phyloP scores from a whole-genome alignment of 495 filamentous ascomycete genomes.

The Penicillium mononematosum region DNA sequence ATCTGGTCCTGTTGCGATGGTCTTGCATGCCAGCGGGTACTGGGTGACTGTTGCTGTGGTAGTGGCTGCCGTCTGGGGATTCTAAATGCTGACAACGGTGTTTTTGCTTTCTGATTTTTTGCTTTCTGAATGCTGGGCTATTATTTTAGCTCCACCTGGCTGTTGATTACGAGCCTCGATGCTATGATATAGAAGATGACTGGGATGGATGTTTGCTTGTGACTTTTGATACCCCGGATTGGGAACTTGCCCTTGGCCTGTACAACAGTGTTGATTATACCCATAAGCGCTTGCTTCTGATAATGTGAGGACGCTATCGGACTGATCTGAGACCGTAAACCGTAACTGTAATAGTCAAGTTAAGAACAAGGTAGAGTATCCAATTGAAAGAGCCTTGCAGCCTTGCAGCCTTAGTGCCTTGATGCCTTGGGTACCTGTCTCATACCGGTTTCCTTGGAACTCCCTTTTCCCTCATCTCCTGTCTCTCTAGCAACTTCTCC shows the following conservation, averaged over 20 bases:
- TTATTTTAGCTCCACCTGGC: slow-evolving; percentile 1
- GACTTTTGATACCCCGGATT: slow-evolving; percentile 11
- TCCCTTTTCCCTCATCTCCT: slow-evolving; percentile 15
- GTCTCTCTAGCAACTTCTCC: slow-evolving; percentile 17
- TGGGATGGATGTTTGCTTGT: slow-evolving; percentile 8
- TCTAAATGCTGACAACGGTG: slow-evolving; percentile 23
- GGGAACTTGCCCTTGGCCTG: slow-evolving; percentile 7
- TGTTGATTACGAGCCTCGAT: slow-evolving; percentile 4
- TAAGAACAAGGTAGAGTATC: slow-evolving; percentile 1
- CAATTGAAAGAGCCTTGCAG: slow-evolving; percentile 8
- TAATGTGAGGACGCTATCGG: not conserved
- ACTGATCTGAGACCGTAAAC: not conserved
- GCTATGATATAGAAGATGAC: slow-evolving; percentile 4
- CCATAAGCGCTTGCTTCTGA: not conserved
- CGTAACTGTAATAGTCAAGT: too few species aligned
- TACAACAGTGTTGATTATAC: slow-evolving; percentile 3
- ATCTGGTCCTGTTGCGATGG: slow-evolving; percentile 31
- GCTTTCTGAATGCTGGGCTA: not conserved
- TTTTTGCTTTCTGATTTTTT: slow-evolving; percentile 3
- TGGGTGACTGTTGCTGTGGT: slow-evolving; percentile 61
- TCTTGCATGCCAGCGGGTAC: slow-evolving; percentile 54
- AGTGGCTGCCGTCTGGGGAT: slow-evolving; percentile 44
- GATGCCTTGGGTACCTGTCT: slow-evolving; percentile 1
- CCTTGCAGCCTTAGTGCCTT: not conserved
- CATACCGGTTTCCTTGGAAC: not conserved